A percentile compares a stretch with the other conserved stretches of the same genome.
Evolutionary conservation across 2,329 filamentous ascomycete genomes (phyloP).

Genomic region (Neonectria ditissima): DNA sequence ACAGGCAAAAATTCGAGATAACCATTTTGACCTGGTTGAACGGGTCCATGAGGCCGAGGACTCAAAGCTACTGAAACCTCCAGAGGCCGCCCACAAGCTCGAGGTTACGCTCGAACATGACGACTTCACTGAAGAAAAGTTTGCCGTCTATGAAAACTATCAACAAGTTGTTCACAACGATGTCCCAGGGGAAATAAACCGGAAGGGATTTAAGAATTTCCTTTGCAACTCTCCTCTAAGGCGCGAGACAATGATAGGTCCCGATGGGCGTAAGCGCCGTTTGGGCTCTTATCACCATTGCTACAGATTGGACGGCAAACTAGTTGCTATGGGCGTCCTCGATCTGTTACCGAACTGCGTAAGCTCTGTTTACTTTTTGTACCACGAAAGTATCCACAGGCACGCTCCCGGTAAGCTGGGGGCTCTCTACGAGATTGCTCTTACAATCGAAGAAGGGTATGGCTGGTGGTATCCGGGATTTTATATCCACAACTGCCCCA

Average conservation of each 20-base stretch:
- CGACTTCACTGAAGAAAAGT: constrained; percentile 82
- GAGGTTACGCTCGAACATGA: constrained; percentile 78
- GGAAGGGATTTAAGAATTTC: constrained; percentile 75
- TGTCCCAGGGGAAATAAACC: constrained; percentile 66
- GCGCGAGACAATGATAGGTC: constrained; percentile 55
- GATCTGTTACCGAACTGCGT: constrained; percentile 82
- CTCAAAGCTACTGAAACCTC: constrained; percentile 65
- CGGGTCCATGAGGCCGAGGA: constrained; percentile 78
- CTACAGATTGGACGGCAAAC: constrained; percentile 79
- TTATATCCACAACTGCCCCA: constrained; percentile 83
- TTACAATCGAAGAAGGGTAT: constrained; percentile 77
- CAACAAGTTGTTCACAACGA: constrained; percentile 81
- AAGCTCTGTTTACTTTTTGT: constrained; percentile 86
- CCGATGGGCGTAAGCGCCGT: constrained; percentile 64
- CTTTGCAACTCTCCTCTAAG: constrained; percentile 78
- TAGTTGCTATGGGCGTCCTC: constrained; percentile 81
- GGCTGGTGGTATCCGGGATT: constrained; percentile 84
- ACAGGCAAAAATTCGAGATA: constrained; percentile 71
- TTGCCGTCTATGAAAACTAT: constrained; percentile 77
- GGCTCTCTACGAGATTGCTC: constrained; percentile 77
- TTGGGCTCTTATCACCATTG: constrained; percentile 86
- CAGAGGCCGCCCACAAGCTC: constrained; percentile 74
- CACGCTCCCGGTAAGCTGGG: constrained; percentile 81
- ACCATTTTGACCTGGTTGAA: constrained; percentile 74
- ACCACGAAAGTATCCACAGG: constrained; percentile 78